A percentile compares a stretch with the other conserved stretches of the same genome.
Evolutionary conservation across 2,329 filamentous ascomycete genomes (phyloP).

Genomic region (Aureobasidium vineae): DNA sequence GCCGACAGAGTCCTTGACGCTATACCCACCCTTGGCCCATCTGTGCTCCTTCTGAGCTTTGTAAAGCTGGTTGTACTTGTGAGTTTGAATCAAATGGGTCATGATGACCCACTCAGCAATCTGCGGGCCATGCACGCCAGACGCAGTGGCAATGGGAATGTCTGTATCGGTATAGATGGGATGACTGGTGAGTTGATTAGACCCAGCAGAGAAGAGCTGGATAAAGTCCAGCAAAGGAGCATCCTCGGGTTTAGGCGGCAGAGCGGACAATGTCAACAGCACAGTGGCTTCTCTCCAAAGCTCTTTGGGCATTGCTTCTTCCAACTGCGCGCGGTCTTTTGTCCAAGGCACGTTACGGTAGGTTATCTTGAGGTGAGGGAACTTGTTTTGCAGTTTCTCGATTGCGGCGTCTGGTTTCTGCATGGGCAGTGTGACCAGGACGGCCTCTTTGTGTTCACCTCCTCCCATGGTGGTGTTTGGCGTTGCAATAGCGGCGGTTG

Average conservation of each 20-base stretch:
- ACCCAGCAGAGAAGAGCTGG: conserved; percentile 58
- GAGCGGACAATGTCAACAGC: conserved; percentile 49
- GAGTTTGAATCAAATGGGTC: conserved; percentile 59
- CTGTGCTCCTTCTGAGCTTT: conserved; percentile 57
- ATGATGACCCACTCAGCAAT: conserved; percentile 67
- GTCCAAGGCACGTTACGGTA: conserved; percentile 40
- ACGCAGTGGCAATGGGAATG: conserved; percentile 55
- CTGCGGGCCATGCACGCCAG: conserved; percentile 61
- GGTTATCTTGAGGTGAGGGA: conserved; percentile 48
- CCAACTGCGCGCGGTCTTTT: conserved; percentile 26
- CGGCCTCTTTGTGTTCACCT: conserved; percentile 38
- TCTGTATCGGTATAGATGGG: conserved; percentile 54
- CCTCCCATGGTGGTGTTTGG: conserved; percentile 38
- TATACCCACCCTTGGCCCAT: conserved; percentile 47
- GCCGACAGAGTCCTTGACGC: conserved; percentile 56
- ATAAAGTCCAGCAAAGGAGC: conserved; percentile 50
- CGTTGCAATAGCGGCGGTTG: neutral
- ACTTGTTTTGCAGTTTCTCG: conserved; percentile 43
- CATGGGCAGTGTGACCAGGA: conserved; percentile 38
- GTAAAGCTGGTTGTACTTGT: conserved; percentile 55
- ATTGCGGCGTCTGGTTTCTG: conserved; percentile 43
- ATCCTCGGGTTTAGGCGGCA: conserved; percentile 42
- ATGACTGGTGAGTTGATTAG: conserved; percentile 54
- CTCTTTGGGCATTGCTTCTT: conserved; percentile 32
- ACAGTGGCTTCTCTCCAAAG: conserved; percentile 47